These are phyloP conservation scores for Picochlorum sp. DNA, from an alignment of 139 green algal species.

Conservation along the genomic window DNA sequence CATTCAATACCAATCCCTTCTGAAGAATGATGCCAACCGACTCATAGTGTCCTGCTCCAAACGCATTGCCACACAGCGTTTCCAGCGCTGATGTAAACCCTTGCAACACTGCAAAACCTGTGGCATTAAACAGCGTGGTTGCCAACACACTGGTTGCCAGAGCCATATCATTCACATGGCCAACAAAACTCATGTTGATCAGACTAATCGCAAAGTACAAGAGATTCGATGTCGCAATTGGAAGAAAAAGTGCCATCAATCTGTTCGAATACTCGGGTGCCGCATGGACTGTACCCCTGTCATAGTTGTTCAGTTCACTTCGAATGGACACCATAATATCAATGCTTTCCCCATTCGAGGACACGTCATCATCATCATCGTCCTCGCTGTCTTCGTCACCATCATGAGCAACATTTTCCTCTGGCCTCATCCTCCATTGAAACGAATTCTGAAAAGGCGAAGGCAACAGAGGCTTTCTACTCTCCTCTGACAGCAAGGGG, in stretches of 20 bases:
- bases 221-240: not conserved
- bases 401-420: not conserved
- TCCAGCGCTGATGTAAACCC: not conserved
- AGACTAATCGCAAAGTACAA: conserved; percentile 2
- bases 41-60: not conserved
- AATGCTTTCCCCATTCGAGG: not conserved
- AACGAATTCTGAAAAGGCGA: no score
- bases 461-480: no score
- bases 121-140: not conserved
- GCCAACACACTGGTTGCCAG: not conserved
- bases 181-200: not conserved
- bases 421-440: not conserved
- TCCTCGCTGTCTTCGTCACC: not conserved
- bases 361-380: not conserved
- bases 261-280: not conserved
- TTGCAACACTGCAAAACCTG: not conserved
- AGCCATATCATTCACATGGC: not conserved
- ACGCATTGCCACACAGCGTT: not conserved
- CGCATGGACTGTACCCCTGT: not conserved
- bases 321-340: conserved; percentile 4
- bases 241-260: not conserved
- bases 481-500: no score
- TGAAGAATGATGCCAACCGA: not conserved
- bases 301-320: not conserved
- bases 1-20: not conserved